These are phyloP conservation scores for Brassica incana DNA, from an alignment of 345 rosid species.

Conservation along the genomic window DNA sequence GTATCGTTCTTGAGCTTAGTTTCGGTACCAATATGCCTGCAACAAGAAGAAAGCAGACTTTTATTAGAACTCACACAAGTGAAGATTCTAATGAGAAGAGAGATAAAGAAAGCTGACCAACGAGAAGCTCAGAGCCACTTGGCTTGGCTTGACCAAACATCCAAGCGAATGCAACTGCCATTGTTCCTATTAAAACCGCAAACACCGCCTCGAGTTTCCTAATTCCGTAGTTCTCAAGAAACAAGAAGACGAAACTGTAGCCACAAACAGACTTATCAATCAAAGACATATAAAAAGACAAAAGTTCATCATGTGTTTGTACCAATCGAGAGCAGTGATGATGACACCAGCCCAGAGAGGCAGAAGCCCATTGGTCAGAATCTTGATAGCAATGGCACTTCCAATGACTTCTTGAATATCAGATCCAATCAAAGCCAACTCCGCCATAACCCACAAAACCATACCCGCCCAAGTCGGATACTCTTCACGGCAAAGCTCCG, in stretches of 20 bases:
- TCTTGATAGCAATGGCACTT: slow-evolving; percentile 87
- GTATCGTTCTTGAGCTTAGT: slow-evolving; percentile 83
- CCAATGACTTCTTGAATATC: slow-evolving; percentile 97
- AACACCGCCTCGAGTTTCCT: slow-evolving; percentile 91
- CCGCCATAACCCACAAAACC: slow-evolving; percentile 89
- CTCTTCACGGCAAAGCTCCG: slow-evolving; percentile 90
- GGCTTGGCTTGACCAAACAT: slow-evolving; percentile 96
- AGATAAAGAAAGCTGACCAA: slow-evolving; percentile 51
- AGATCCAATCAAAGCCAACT: slow-evolving; percentile 85
- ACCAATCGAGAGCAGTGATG: slow-evolving; percentile 93
- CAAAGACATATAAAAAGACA: background rate
- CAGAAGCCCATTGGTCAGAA: slow-evolving; percentile 70
- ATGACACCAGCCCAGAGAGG: slow-evolving; percentile 92
- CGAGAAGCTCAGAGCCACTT: slow-evolving; percentile 66
- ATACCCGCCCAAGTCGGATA: slow-evolving; percentile 82
- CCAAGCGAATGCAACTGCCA: slow-evolving; percentile 93
- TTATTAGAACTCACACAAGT: background rate
- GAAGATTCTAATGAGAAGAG: background rate
- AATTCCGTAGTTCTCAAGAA: slow-evolving; percentile 93
- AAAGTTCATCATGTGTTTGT: background rate
- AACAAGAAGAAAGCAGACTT: background rate
- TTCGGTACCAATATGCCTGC: slow-evolving; percentile 77
- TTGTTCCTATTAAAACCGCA: slow-evolving; percentile 74
- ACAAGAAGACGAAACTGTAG: slow-evolving; percentile 78
- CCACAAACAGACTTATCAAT: slow-evolving; percentile 22